Percentiles rank a stretch among this genome's conserved stretches.
phyloP scores from a whole-genome alignment of 2,329 filamentous ascomycete genomes.

The Coccinonectria pachysandricola region DNA sequence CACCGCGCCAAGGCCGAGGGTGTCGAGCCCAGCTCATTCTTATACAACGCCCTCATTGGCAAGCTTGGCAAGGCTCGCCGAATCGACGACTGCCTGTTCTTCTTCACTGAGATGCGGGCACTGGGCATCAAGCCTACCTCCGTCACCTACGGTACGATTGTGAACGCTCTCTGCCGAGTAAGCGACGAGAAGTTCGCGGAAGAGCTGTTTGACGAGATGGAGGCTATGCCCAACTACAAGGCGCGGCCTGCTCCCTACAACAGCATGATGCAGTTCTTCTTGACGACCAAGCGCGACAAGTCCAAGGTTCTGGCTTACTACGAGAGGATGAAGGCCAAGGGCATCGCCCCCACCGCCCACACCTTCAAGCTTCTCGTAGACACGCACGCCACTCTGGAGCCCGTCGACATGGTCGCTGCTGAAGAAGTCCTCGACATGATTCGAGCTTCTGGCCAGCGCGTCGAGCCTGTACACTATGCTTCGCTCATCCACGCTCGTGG shows the following conservation, averaged over 20 bases:
- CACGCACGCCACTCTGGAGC: constrained; percentile 87
- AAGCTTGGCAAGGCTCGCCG: constrained; percentile 96
- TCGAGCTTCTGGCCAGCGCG: constrained; percentile 58
- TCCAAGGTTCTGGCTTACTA: constrained; percentile 90
- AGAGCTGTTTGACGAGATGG: constrained; percentile 98
- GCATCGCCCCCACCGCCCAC: constrained; percentile 85
- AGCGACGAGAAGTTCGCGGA: constrained; percentile 97
- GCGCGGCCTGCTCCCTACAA: constrained; percentile 95
- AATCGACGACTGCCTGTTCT: constrained; percentile 95
- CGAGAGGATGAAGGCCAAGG: constrained; percentile 79
- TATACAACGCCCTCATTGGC: constrained; percentile 96
- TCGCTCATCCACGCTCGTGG: constrained; percentile 93
- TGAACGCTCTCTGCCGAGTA: constrained; percentile 93
- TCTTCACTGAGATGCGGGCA: constrained; percentile 94
- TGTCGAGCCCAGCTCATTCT: constrained; percentile 89
- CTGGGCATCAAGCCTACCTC: constrained; percentile 90
- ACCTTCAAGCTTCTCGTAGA: constrained; percentile 97
- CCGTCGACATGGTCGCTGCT: constrained; percentile 77
- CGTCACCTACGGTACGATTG: constrained; percentile 95
- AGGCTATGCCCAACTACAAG: constrained; percentile 97
- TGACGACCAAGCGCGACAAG: constrained; percentile 94
- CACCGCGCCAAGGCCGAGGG: constrained; percentile 86
- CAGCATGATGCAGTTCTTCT: constrained; percentile 98
- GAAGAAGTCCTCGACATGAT: constrained; percentile 76
- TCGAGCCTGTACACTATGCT: constrained; percentile 91